Conservation (phyloP, 2,329 filamentous ascomycete genomes). For the Thyridium curvatum region DNA sequence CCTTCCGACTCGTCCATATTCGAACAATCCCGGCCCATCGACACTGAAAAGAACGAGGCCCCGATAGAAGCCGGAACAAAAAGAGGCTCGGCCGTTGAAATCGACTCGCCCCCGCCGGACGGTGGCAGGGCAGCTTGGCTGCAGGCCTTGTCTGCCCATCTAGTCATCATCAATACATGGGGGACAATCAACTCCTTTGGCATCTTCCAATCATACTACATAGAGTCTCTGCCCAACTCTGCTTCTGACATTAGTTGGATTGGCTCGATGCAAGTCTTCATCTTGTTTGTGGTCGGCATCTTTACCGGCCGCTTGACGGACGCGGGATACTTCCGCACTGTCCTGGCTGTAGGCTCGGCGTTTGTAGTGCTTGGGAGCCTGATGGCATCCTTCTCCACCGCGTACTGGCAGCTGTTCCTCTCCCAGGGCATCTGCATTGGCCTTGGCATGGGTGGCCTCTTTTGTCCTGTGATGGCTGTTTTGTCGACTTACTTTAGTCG, state of each 20-base stretch:
- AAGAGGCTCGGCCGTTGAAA: too few relatives aligned
- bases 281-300: constrained; percentile 34
- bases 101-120: constrained; percentile 27
- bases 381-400: constrained; percentile 27
- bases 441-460: constrained; percentile 31
- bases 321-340: constrained; percentile 32
- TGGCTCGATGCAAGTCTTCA: constrained; percentile 37
- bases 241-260: constrained; percentile 34
- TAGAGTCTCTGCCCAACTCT: constrained; percentile 21
- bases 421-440: constrained; percentile 35
- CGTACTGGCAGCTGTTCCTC: constrained; percentile 36
- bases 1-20: too few relatives aligned
- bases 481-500: constrained; percentile 31
- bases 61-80: too few relatives aligned
- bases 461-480: constrained; percentile 30
- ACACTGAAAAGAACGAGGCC: too few relatives aligned
- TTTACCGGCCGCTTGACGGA: constrained; percentile 40
- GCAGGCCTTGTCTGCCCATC: constrained; percentile 44
- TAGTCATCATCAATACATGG: constrained; percentile 53
- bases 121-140: constrained; percentile 49
- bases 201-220: constrained; percentile 50
- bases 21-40: too few relatives aligned
- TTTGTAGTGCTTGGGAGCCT: constrained; percentile 40
- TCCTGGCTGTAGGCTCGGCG: constrained; percentile 32
- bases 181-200: constrained; percentile 37